Evolutionary conservation across 1,284 basidiomycete species (phyloP).

Genomic region (Sporisorium graminicola): DNA sequence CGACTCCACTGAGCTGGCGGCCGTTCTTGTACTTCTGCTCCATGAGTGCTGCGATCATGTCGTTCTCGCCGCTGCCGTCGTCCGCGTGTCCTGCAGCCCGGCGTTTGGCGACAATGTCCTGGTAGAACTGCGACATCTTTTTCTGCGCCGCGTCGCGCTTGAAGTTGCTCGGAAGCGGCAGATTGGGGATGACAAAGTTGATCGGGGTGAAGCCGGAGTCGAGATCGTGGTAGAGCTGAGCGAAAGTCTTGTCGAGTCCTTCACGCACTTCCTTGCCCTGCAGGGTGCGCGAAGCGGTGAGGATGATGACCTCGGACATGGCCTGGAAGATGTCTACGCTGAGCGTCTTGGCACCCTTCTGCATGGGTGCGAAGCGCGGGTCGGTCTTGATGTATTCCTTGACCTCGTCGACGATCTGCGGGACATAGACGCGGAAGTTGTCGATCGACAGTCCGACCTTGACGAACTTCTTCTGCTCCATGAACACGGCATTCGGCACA

Average conservation of each 20-base stretch:
- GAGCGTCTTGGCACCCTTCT: slow-evolving; percentile 27
- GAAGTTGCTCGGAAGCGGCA: slow-evolving; percentile 90
- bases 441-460: slow-evolving; percentile 88
- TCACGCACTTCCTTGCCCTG: slow-evolving; percentile 91
- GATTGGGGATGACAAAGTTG: slow-evolving; percentile 91
- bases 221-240: slow-evolving; percentile 87
- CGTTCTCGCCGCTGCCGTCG: slow-evolving; percentile 74
- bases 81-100: slow-evolving; percentile 70
- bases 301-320: slow-evolving; percentile 92
- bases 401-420: slow-evolving; percentile 81
- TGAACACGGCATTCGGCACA: slow-evolving; percentile 93
- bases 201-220: slow-evolving; percentile 77
- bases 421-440: slow-evolving; percentile 90
- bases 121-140: slow-evolving; percentile 94
- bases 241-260: slow-evolving; percentile 84
- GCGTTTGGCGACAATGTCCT: slow-evolving; percentile 86
- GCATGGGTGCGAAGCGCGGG: slow-evolving; percentile 75
- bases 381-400: slow-evolving; percentile 67
- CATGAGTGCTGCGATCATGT: slow-evolving; percentile 92
- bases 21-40: slow-evolving; percentile 90
- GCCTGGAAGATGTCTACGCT: slow-evolving; percentile 74
- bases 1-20: slow-evolving; percentile 81
- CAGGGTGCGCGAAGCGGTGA: slow-evolving; percentile 91
- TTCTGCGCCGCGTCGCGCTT: slow-evolving; percentile 88
- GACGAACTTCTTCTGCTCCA: slow-evolving; percentile 98